These are phyloP conservation scores for Kalanchoe fedtschenkoi DNA, from an alignment of 164 flowering plant genomes.

Conservation along the genomic window DNA sequence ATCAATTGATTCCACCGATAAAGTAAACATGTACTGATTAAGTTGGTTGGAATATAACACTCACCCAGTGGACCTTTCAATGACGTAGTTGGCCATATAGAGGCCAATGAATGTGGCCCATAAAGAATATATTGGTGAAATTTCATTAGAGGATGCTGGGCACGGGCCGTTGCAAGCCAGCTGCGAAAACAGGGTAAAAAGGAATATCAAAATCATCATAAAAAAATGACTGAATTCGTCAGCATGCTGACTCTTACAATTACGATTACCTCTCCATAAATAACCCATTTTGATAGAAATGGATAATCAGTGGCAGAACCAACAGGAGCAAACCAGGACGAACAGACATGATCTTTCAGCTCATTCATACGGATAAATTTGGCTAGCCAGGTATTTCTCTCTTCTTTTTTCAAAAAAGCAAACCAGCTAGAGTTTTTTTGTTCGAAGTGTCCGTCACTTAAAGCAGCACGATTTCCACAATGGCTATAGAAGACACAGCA, in stretches of 20 bases:
- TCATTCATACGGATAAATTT: constrained; percentile 63
- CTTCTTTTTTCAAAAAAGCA: constrained; percentile 66
- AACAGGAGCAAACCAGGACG: constrained; percentile 99
- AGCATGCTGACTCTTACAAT: neutral
- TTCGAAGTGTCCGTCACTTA: constrained; percentile 48
- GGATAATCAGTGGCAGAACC: constrained; percentile 99
- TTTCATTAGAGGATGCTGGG: constrained; percentile 65
- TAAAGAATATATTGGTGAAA: constrained; percentile 91
- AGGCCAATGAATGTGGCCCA: constrained; percentile 99
- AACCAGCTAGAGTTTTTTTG: constrained; percentile 56
- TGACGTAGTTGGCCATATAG: constrained; percentile 96
- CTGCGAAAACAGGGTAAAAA: constrained; percentile 21
- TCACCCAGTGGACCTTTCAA: constrained; percentile 95
- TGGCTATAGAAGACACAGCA: constrained; percentile 98
- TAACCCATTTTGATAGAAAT: constrained; percentile 91
- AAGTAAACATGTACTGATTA: neutral
- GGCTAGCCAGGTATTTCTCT: constrained; percentile 59
- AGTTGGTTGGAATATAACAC: constrained; percentile 14
- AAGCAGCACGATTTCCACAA: constrained; percentile 82
- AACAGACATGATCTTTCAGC: constrained; percentile 83
- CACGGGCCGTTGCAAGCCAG: constrained; percentile 68
- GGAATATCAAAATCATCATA: constrained; percentile 5
- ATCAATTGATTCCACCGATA: neutral
- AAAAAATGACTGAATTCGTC: neutral
- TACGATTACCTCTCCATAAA: constrained; percentile 98